Conservation (phyloP, 352 stramenopile species). For the Globisporangium emineosum region DNA sequence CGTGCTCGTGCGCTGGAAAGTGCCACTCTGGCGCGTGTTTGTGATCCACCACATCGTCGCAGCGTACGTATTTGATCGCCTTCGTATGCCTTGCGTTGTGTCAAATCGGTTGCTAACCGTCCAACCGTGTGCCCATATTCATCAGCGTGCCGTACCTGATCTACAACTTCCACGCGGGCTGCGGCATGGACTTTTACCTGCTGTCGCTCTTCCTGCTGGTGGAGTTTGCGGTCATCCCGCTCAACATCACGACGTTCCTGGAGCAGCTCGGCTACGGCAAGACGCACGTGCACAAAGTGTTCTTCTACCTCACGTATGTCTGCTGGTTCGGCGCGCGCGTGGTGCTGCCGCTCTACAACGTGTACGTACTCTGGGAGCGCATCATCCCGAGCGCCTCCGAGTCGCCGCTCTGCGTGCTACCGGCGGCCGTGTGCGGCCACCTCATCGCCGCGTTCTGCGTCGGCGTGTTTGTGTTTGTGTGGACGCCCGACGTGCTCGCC, state of each 20-base stretch:
- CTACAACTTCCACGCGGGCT: slow-evolving; percentile 76
- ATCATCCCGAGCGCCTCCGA: slow-evolving; percentile 51
- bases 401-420: slow-evolving; percentile 56
- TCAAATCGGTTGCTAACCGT: not conserved
- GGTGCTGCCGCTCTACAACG: slow-evolving; percentile 72
- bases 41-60: slow-evolving; percentile 78
- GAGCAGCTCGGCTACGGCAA: slow-evolving; percentile 76
- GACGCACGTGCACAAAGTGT: slow-evolving; percentile 47
- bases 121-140: not conserved
- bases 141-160: slow-evolving; percentile 77
- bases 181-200: slow-evolving; percentile 73
- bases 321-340: slow-evolving; percentile 76
- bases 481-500: slow-evolving; percentile 77
- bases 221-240: slow-evolving; percentile 78
- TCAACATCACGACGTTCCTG: slow-evolving; percentile 80
- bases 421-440: slow-evolving; percentile 68
- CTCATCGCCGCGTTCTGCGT: slow-evolving; percentile 81
- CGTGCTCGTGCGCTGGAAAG: slow-evolving; percentile 64
- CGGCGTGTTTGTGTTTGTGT: slow-evolving; percentile 79
- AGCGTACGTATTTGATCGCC: slow-evolving; percentile 43
- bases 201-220: slow-evolving; percentile 81
- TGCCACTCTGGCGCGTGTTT: slow-evolving; percentile 78
- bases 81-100: not conserved
- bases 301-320: slow-evolving; percentile 76
- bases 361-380: slow-evolving; percentile 74